Evolutionary conservation across 2,329 filamentous ascomycete species (phyloP), one percentile per base, ranked within the genome.

Genomic region (Septoria linicola): DNA sequence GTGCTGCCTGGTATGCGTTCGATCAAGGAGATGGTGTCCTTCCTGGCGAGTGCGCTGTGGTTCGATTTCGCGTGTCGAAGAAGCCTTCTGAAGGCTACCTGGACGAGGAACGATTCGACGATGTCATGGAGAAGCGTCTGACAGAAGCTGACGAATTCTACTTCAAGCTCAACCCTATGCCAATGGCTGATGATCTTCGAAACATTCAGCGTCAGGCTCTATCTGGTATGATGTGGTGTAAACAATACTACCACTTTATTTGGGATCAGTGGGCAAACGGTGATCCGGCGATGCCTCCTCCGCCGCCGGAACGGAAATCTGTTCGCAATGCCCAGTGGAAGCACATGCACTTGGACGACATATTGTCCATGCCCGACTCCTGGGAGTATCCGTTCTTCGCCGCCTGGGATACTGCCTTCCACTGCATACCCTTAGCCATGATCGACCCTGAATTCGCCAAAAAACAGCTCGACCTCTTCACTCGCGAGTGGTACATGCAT

Each of bases 301-400:
- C 93, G 20, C 92, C 92, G 1, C 77, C 86, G 1, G 80, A 81
- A 32, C 81, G 92, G 49, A 95, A 93, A 69, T 78, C 81, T 2
- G 80, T 97, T 50, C 84, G 92, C 54, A 97, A 97, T 67, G 76
- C 82, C 31, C 83, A 95, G 57, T 97, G 93, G 93, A 95, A 88
- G 66, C 92, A 97, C 70, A 84, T 97, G 79, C 81, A 96, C 70
- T 83, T 95, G 62, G 93, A 97, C 60, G 92, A 97, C 67, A 90
- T 97, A 55, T 71, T 97, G 27, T 96, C 92, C 0, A 96, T 97
- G 92, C 93, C 92, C 1, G 92, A 97, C 70, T 96, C 91, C 0
- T 97, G 92, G 92, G 92, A 97, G 66, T 97, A 97, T 63, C 92
- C 92, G 0, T 97, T 96, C 76, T 96, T 96, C 69, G 91, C 91